phyloP scores from a whole-genome alignment of 225 moss, liverwort and hornwort genomes.

The Ulota crispa region DNA sequence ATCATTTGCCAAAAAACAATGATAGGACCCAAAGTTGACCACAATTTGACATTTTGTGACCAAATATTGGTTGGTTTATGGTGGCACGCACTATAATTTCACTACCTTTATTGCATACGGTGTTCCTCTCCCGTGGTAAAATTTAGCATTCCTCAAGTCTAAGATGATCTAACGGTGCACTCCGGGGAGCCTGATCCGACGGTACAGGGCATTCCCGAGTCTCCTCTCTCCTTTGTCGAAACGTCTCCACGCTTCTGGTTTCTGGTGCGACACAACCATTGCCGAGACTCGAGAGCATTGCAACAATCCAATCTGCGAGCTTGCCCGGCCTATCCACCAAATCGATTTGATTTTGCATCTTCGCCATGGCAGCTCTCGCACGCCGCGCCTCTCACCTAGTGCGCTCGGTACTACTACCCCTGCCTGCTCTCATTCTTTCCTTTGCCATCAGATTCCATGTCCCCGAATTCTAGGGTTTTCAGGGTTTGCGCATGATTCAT shows the following conservation, averaged over 20 bases:
- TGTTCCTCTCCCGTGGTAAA: neutral
- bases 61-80: too few relatives aligned
- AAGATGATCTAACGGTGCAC: neutral
- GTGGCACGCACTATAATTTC: too few relatives aligned
- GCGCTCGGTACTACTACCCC: conserved; percentile 35
- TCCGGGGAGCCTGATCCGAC: neutral
- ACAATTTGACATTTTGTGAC: too few relatives aligned
- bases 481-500: neutral
- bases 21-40: too few relatives aligned
- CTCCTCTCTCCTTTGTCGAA: neutral
- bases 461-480: neutral
- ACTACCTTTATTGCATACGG: too few relatives aligned
- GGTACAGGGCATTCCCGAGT: neutral
- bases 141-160: neutral
- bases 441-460: neutral
- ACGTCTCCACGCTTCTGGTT: neutral
- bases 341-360: neutral
- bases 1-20: too few relatives aligned
- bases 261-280: neutral
- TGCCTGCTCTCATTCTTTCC: neutral
- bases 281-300: neutral
- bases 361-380: conserved; percentile 51
- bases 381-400: conserved; percentile 42
- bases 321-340: neutral
- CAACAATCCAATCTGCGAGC: neutral